Evolutionary conservation across 768 basidiomycete genomes (phyloP), one percentile per base, ranked within the genome.

Genomic region (Gloeostereum incarnatum): DNA sequence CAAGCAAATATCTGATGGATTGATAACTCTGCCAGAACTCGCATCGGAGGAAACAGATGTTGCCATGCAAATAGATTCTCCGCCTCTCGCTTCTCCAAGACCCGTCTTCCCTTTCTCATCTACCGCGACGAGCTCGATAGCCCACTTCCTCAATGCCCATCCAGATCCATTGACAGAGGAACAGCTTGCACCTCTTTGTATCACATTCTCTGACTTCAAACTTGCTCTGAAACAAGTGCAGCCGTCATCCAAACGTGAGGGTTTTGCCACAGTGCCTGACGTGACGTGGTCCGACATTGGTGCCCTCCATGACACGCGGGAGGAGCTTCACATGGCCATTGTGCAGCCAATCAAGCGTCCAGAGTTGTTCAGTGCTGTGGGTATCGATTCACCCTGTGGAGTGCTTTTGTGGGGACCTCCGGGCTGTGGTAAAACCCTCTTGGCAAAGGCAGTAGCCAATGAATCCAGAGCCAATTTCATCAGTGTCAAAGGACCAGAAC

Each of bases 341-440:
- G 93, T 99, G 3, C 88, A 96, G 50, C 94, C 96, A 5, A 92
- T 98, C 47, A 71, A 75, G 35, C 66, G 87, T 22, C 94, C 96
- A 0, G 90, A 91, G 51, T 56, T 98, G 2, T 99, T 99, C 60
- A 76, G 62, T 32, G 73, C 73, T 7, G 85, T 97, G 1, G 96
- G 96, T 5, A 91, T 99, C 45, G 78, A 81, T 21, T 87, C 89
- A 0, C 79, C 90, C 0, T 92, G 90, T 52, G 96, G 94, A 0
- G 96, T 98, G 2, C 62, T 98, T 23, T 61, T 98, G n/a, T 98
- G 96, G 96, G 96, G 96, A 21, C 96, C 96, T 18, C 94, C 96
- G 0, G 96, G 96, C 7, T 98, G 94, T 53, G 96, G 96, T 4
- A 99, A 98, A 63, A 99, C 96, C 0, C 54, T 99, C 20, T 65